phyloP scores from a whole-genome alignment of 2,329 filamentous ascomycete species.

The Ceratocystis smalleyi region DNA sequence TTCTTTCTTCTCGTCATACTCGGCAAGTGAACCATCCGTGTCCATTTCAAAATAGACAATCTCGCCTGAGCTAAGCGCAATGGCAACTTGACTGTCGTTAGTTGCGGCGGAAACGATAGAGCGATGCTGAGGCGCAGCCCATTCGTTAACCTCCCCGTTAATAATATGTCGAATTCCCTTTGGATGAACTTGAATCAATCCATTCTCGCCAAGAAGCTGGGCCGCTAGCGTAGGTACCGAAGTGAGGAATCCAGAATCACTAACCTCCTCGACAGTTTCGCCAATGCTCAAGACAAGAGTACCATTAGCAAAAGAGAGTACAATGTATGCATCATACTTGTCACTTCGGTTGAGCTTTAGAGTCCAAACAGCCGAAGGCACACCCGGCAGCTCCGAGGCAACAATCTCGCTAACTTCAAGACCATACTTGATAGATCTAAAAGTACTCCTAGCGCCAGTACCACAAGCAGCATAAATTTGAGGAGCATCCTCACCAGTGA shows the following conservation, averaged over 20 bases:
- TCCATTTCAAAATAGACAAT: constrained; percentile 99
- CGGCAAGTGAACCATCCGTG: constrained; percentile 71
- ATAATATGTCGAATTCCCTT: constrained; percentile 87
- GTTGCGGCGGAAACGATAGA: constrained; percentile 90
- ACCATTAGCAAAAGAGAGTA: constrained; percentile 81
- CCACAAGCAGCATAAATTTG: constrained; percentile 93
- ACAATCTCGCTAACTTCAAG: constrained; percentile 88
- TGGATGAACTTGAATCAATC: constrained; percentile 87
- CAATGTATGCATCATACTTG: constrained; percentile 82
- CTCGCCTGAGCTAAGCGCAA: constrained; percentile 88
- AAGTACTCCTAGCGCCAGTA: constrained; percentile 72
- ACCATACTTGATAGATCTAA: constrained; percentile 83
- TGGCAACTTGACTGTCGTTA: constrained; percentile 82
- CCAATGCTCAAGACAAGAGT: constrained; percentile 90
- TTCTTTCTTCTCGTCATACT: constrained; percentile 88
- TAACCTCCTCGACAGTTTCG: constrained; percentile 91
- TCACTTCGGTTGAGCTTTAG: constrained; percentile 71
- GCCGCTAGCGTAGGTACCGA: constrained; percentile 81
- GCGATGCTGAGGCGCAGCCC: constrained; percentile 82
- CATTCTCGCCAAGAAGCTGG: constrained; percentile 85
- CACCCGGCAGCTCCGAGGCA: constrained; percentile 77
- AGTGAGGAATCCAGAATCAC: constrained; percentile 80
- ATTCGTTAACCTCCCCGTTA: constrained; percentile 68
- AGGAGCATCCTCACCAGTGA: constrained; percentile 82
- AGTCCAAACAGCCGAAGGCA: constrained; percentile 89